These are phyloP conservation scores for Boletus vinaceobasis DNA, from an alignment of 768 basidiomycete genomes.

Conservation along the genomic window DNA sequence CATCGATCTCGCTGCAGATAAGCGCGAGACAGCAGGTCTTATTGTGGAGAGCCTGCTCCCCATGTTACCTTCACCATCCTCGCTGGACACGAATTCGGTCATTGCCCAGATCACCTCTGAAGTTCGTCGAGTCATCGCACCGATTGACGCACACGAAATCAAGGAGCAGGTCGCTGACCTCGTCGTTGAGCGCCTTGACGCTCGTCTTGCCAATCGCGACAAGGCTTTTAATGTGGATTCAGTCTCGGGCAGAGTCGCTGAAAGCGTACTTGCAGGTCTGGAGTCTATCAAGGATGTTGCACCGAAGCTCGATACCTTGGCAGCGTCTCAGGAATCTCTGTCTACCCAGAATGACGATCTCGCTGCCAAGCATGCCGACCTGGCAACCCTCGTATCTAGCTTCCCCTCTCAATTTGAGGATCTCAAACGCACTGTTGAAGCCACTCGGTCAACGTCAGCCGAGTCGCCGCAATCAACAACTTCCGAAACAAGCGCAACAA, in stretches of 20 bases:
- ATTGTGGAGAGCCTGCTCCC: slow-evolving; percentile 75
- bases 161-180: slow-evolving; percentile 88
- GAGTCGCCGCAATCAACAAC: slow-evolving; percentile 17
- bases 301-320: slow-evolving; percentile 39
- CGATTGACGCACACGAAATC: slow-evolving; percentile 80
- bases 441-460: slow-evolving; percentile 21
- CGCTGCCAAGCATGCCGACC: slow-evolving; percentile 37
- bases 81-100: slow-evolving; percentile 54
- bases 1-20: slow-evolving; percentile 85
- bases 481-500: slow-evolving; percentile 17
- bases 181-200: slow-evolving; percentile 81
- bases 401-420: slow-evolving; percentile 47
- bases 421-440: slow-evolving; percentile 43
- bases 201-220: slow-evolving; percentile 75
- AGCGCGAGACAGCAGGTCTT: slow-evolving; percentile 79
- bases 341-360: slow-evolving; percentile 38
- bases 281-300: slow-evolving; percentile 41
- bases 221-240: slow-evolving; percentile 62
- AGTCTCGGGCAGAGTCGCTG: slow-evolving; percentile 52
- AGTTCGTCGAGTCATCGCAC: slow-evolving; percentile 66
- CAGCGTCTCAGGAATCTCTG: slow-evolving; percentile 41
- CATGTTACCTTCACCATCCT: slow-evolving; percentile 46
- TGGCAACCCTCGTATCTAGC: slow-evolving; percentile 40
- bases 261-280: slow-evolving; percentile 46
- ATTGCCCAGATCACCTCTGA: slow-evolving; percentile 61